A percentile compares a stretch with the other conserved stretches of the same genome.
Conservation (phyloP, 805 yeast species). For the Candida golubevii region DNA sequence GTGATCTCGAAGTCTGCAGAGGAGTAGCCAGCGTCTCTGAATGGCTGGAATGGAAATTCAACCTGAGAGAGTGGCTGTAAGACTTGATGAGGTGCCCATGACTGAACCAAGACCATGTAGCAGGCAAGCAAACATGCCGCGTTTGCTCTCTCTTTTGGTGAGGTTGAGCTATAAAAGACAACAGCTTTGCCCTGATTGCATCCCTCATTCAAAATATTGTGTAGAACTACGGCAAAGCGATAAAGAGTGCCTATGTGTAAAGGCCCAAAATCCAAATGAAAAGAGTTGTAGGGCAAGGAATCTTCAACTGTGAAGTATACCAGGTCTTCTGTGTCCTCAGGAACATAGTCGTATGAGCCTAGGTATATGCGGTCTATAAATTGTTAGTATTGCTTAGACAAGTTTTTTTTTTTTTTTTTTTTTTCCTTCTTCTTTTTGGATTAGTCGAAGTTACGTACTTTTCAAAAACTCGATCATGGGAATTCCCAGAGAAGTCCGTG, state of each 20-base stretch:
- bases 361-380: constrained; percentile 64
- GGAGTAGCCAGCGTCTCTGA: constrained; percentile 96
- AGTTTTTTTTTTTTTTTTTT: too few relatives aligned
- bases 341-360: constrained; percentile 81
- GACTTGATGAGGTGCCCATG: constrained; percentile 98
- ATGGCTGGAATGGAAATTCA: constrained; percentile 90
- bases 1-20: constrained; percentile 91
- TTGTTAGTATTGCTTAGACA: constrained; percentile 21
- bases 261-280: constrained; percentile 96
- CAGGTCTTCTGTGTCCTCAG: constrained; percentile 67
- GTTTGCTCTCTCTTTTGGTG: constrained; percentile 79
- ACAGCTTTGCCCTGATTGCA: constrained; percentile 83
- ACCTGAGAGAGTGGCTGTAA: constrained; percentile 89
- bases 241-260: constrained; percentile 89
- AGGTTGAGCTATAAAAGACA: constrained; percentile 81
- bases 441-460: constrained; percentile 28
- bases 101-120: constrained; percentile 90
- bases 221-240: constrained; percentile 91
- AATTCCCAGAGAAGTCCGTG: constrained; percentile 13
- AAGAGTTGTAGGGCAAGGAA: constrained; percentile 87
- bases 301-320: constrained; percentile 93
- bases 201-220: constrained; percentile 84
- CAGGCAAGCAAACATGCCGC: constrained; percentile 93
- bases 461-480: constrained; percentile 42
- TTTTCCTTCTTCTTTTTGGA: background rate